Evolutionary conservation across 148 eudicot species (phyloP), one percentile per base, ranked within the genome.

Genomic region (Nyssa sinensis): DNA sequence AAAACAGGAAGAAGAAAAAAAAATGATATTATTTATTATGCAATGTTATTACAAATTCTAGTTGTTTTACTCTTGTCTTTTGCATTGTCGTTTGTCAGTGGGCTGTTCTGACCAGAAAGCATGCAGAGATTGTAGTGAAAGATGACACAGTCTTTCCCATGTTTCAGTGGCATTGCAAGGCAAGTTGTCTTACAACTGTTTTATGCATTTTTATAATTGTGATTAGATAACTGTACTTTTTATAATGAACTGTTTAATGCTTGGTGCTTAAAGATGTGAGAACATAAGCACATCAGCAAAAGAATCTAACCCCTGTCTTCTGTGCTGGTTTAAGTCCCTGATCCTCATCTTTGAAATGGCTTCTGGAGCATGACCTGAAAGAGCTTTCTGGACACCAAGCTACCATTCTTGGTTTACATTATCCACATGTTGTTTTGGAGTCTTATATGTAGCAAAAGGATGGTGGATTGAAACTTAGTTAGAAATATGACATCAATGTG

Each of bases 111-210:
- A 86, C 83, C 80, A 84, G 96, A 84, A 92, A 94, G 77, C 98
- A 94, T 80, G 98, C 98, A 30, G 83, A 86, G 73, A 78, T 86
- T 80, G 83, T 90, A 5, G 85, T 90, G 51, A 84, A 88, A 67
- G 98, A 94, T 74, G 84, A 87, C 29, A 82, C 75, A 1, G 89
- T 87, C 23, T 90, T 88, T 68, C 89, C 93, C 61, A 84, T 86
- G 78, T 94, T 94, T 80, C 93, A 87, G 74, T 82, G 57, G 70
- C 93, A 92, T 73, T 94, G 97, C 88, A 82, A 84, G 98, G 98
- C 80, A 87, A 84, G 91, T 84, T 24, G 13, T 23, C 19, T 31
- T 32, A 8, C 21, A 53, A 28, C 47, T 0, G 8, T 41, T 1
- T 44, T 44, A 19, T 44, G 51, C 51, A 11, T 44, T 11, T 3